Base-by-base conservation (phyloP, 805 yeast genomes). In the Wickerhamomyces ciferrii region DNA sequence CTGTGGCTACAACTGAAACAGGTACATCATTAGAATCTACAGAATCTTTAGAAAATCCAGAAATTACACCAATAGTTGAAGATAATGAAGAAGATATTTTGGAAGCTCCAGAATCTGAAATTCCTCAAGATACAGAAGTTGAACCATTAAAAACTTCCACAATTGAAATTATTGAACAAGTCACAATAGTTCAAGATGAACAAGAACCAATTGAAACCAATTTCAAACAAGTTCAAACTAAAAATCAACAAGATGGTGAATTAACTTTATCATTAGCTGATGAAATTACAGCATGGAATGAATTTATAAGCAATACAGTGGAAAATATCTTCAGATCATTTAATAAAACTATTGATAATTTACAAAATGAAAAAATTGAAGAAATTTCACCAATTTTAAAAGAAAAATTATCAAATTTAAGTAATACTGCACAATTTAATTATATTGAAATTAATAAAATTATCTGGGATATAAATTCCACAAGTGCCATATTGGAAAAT, bases 391-490 rank as follows among this genome's bases (percentile, higher is more conserved):
- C 67, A 5, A 41, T 47, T 4, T 49, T 77, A 32, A 66, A 62
- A n/a, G 58, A 62, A 2, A 47, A 55, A n/a, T 53, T 76, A 15
- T 68, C 65, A 50, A 53, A 57, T 1, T 56, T 72, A 41, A 54
- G 71, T 14, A 51, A 51, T 5, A 39, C 44, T 8, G 51, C 66
- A 5, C 58, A 62, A 29, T 19, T 35, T 14, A 55, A 58, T 31
- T 70, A 64, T 42, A 47, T 52, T 23, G 49, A 49, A 3, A 49
- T 70, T 27, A 61, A 62, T 42, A 62, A 59, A 41, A 62, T 60
- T 7, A 68, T 70, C n/a, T 59, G 54, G 49, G 67, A 69, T 45
- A 67, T 71, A 41, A 66, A 70, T 42, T 68, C 74, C 17, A 63
- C 63, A 4, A 53, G 61, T 35, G 65, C 57, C 7, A 54, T 59